A percentile compares a stretch with the other conserved stretches of the same genome.
Conservation (phyloP, 345 rosid species). For the Toxicodendron radicans region DNA sequence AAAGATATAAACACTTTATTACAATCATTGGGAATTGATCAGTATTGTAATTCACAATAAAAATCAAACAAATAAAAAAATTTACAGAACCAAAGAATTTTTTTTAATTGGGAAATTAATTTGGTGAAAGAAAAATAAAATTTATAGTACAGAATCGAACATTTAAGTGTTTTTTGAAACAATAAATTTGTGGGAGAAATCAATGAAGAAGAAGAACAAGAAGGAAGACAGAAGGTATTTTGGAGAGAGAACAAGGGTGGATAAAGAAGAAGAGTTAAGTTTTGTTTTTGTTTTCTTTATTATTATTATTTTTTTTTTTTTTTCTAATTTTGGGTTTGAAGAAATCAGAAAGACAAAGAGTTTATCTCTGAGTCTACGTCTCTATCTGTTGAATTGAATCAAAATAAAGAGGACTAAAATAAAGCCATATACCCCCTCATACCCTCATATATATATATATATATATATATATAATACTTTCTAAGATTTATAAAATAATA, state of each 20-base stretch:
- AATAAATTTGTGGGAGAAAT: constrained; percentile 16
- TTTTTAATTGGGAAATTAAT: constrained; percentile 1
- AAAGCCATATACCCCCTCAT: too few relatives aligned
- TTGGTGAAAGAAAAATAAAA: constrained; percentile 14
- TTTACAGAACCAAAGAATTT: background rate
- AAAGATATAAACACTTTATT: constrained; percentile 2
- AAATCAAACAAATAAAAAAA: constrained; percentile 10
- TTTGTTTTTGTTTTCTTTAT: background rate
- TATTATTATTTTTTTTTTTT: background rate
- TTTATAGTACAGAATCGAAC: background rate
- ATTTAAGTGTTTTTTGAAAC: constrained; percentile 4
- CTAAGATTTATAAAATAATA: too few relatives aligned
- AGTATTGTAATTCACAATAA: background rate
- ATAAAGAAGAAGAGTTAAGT: constrained; percentile 23
- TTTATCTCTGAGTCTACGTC: background rate
- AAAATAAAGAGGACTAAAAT: background rate
- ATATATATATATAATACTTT: too few relatives aligned
- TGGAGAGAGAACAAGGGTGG: constrained; percentile 23
- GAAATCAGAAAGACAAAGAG: too few relatives aligned
- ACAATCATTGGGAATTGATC: background rate
- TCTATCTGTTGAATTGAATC: background rate
- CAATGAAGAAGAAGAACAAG: background rate
- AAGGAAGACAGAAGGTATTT: background rate
- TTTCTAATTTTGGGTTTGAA: background rate
- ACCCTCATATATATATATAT: too few relatives aligned